Percentiles rank a stretch among this genome's conserved stretches.
Conservation (phyloP, 345 rosid genomes). For the Citrus inodora region DNA sequence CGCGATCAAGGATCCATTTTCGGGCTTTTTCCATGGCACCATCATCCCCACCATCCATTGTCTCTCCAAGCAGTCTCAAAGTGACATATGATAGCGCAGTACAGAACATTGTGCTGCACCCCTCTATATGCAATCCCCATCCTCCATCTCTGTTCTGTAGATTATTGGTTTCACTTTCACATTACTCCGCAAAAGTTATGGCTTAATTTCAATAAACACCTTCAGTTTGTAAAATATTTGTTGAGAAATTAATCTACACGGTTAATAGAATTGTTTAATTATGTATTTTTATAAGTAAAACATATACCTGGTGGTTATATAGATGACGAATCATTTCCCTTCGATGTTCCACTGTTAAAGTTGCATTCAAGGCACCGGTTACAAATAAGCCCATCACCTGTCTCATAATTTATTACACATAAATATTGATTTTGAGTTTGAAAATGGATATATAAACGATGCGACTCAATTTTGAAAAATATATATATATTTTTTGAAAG, state of each 20-base stretch:
- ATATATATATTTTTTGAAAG: accelerated
- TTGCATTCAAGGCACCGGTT: slow-evolving; percentile 36
- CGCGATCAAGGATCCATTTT: slow-evolving; percentile 57
- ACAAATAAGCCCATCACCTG: slow-evolving; percentile 58
- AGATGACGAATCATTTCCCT: slow-evolving; percentile 52
- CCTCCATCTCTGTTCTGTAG: slow-evolving; percentile 68
- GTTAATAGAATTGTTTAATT: too few species aligned
- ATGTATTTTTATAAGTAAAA: background rate
- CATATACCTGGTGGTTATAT: slow-evolving; percentile 63
- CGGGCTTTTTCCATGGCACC: slow-evolving; percentile 45
- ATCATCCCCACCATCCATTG: slow-evolving; percentile 32
- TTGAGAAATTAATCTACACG: background rate
- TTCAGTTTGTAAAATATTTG: background rate
- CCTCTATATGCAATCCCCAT: slow-evolving; percentile 77
- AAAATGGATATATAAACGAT: too few species aligned
- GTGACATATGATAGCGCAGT: slow-evolving; percentile 48
- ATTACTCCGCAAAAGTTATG: background rate
- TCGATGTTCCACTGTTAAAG: slow-evolving; percentile 34
- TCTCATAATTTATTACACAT: too few species aligned
- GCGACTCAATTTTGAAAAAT: too few species aligned
- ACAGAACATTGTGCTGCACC: slow-evolving; percentile 56
- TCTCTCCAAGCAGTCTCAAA: slow-evolving; percentile 51
- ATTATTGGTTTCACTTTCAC: background rate
- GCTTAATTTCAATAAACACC: background rate
- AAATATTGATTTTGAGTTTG: too few species aligned